Conservation (phyloP, 2,329 filamentous ascomycete species). For the Endoconidiophora laricicola region DNA sequence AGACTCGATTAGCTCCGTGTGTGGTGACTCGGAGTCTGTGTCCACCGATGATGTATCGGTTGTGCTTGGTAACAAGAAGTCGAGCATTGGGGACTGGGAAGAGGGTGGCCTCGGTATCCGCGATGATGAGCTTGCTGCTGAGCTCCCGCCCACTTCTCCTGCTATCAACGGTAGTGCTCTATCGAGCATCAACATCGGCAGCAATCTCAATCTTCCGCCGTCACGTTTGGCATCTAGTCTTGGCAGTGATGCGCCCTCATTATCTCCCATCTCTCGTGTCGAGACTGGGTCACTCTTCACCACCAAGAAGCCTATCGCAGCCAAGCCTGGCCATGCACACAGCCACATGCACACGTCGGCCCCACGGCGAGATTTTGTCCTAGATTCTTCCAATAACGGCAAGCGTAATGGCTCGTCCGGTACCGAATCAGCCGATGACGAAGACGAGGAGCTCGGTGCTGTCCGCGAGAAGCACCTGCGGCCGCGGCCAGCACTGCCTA, state of each 20-base stretch:
- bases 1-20: slow-evolving; percentile 79
- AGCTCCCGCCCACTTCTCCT: no score
- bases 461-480: slow-evolving; percentile 29
- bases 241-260: slow-evolving; percentile 7
- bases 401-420: slow-evolving; percentile 26
- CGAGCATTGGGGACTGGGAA: slow-evolving; percentile 56
- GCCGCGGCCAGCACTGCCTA: slow-evolving; percentile 44
- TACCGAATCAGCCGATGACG: slow-evolving; percentile 78
- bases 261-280: neutral
- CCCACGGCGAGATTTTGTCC: slow-evolving; percentile 13
- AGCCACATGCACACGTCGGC: neutral
- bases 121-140: slow-evolving; percentile 33
- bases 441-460: slow-evolving; percentile 73
- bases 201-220: slow-evolving; percentile 38
- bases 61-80: slow-evolving; percentile 50
- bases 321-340: no score
- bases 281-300: slow-evolving; percentile 4
- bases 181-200: slow-evolving; percentile 17
- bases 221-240: neutral
- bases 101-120: slow-evolving; percentile 45
- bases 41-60: slow-evolving; percentile 57
- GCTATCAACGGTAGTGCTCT: slow-evolving; percentile 19
- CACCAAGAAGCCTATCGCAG: neutral
- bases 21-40: slow-evolving; percentile 69
- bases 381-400: slow-evolving; percentile 30